These are phyloP conservation scores for Suillus ampliporus DNA, from an alignment of 768 basidiomycete species.

Conservation along the genomic window DNA sequence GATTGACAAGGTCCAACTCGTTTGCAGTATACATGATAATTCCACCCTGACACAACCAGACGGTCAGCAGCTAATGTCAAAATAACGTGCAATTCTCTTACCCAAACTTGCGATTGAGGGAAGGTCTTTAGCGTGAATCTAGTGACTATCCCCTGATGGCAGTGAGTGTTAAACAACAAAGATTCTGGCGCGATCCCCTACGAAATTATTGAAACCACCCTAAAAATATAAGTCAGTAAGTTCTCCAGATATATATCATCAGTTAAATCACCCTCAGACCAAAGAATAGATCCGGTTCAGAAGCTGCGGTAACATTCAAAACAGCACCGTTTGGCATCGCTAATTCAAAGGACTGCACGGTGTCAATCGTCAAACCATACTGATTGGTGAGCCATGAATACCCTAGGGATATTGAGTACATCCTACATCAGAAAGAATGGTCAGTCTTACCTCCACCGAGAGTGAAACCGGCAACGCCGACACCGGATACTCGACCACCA, in stretches of 20 bases:
- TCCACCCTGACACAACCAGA: slow-evolving; percentile 8
- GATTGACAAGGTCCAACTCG: not conserved
- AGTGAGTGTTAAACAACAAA: slow-evolving; percentile 40
- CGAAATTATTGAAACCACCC: slow-evolving; percentile 68
- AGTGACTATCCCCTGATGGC: slow-evolving; percentile 56
- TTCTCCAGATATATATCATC: not conserved
- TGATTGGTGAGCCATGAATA: slow-evolving; percentile 68
- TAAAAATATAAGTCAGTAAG: slow-evolving; percentile 22
- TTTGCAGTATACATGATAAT: slow-evolving; percentile 13
- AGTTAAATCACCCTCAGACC: slow-evolving; percentile 38
- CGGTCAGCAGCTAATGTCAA: not conserved
- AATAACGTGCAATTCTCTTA: slow-evolving; percentile 29
- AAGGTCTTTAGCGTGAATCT: slow-evolving; percentile 55
- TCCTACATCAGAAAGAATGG: slow-evolving; percentile 34
- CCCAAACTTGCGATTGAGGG: slow-evolving; percentile 65
- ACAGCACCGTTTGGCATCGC: slow-evolving; percentile 58
- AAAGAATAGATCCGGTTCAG: slow-evolving; percentile 42
- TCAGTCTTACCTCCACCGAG: slow-evolving; percentile 52
- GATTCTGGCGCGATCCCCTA: slow-evolving; percentile 14
- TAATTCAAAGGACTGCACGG: slow-evolving; percentile 56
- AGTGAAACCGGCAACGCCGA: slow-evolving; percentile 60
- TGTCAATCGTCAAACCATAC: slow-evolving; percentile 59
- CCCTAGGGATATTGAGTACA: slow-evolving; percentile 35
- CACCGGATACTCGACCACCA: slow-evolving; percentile 59
- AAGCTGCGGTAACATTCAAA: slow-evolving; percentile 33